These are phyloP conservation scores for Cryptosporidium baileyi DNA, from an alignment of 169 alveolate genomes.

Conservation along the genomic window DNA sequence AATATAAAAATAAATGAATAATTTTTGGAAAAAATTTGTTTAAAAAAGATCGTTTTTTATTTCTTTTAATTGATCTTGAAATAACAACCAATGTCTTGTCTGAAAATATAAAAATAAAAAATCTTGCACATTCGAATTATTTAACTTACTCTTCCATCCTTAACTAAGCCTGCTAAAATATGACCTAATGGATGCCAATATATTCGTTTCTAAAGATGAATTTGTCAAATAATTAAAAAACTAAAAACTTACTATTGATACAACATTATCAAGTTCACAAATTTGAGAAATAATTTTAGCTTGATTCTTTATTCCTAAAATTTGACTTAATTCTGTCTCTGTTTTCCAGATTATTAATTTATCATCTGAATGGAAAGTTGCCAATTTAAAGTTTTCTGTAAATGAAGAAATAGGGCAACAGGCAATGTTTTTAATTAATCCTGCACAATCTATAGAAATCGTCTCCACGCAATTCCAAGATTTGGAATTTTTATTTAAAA, in stretches of 20 bases:
- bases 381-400: conserved; percentile 1
- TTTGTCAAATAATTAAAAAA: neutral
- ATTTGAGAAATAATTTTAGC: conserved; percentile 1
- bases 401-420: conserved; percentile 9
- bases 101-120: neutral
- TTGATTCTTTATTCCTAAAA: neutral
- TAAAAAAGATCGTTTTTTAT: neutral
- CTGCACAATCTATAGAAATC: conserved; percentile 9
- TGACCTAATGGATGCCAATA: conserved; percentile 57
- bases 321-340: neutral
- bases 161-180: neutral
- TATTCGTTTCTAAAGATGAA: neutral
- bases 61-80: conserved; percentile 3
- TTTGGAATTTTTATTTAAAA: neutral
- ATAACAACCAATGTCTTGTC: neutral
- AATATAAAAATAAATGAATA: too few species aligned
- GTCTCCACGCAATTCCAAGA: conserved; percentile 58
- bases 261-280: neutral
- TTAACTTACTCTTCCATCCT: conserved; percentile 23
- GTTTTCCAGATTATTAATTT: conserved; percentile 22
- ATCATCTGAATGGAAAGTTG: conserved; percentile 35
- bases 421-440: conserved; percentile 32
- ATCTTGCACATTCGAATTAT: neutral
- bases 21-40: too few species aligned
- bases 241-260: conserved; percentile 9